A percentile compares a stretch with the other conserved stretches of the same genome.
Evolutionary conservation across 164 flowering plant species (phyloP).

Genomic region (Tinospora cordifolia): DNA sequence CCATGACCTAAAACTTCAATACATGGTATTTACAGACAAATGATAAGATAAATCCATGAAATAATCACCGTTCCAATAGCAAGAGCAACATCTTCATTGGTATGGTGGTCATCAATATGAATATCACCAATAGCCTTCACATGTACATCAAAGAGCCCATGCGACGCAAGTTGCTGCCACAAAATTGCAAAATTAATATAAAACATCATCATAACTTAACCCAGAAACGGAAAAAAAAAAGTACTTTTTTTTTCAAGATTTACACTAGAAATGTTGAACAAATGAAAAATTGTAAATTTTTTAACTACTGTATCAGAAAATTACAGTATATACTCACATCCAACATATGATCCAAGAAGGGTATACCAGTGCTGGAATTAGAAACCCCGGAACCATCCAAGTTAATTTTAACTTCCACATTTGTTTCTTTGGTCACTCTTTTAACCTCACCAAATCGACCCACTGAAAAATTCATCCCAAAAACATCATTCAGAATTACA

Average conservation of each 20-base stretch:
- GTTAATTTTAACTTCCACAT: slow-evolving; percentile 65
- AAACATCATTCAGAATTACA: no score
- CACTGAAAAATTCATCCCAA: slow-evolving; percentile 4
- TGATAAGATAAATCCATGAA: background rate
- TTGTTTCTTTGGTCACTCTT: slow-evolving; percentile 82
- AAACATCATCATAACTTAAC: background rate
- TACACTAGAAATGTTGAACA: background rate
- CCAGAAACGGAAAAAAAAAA: background rate
- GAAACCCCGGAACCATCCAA: slow-evolving; percentile 82
- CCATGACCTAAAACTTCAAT: background rate
- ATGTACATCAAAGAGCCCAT: slow-evolving; percentile 87
- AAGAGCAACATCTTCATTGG: slow-evolving; percentile 98
- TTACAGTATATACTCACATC: slow-evolving; percentile 53
- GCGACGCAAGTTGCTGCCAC: slow-evolving; percentile 89
- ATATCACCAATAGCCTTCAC: slow-evolving; percentile 83
- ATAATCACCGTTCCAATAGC: slow-evolving; percentile 79
- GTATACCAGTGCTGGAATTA: slow-evolving; percentile 64
- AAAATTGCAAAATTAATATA: slow-evolving; percentile 7
- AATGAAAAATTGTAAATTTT: background rate
- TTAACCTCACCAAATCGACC: slow-evolving; percentile 78
- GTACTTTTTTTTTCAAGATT: background rate
- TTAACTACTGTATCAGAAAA: background rate
- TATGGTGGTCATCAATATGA: slow-evolving; percentile 98
- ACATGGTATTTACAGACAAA: background rate
- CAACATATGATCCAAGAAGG: slow-evolving; percentile 95